These are phyloP conservation scores for Potentilla sterilis DNA, from an alignment of 306 rosid genomes.

Conservation along the genomic window DNA sequence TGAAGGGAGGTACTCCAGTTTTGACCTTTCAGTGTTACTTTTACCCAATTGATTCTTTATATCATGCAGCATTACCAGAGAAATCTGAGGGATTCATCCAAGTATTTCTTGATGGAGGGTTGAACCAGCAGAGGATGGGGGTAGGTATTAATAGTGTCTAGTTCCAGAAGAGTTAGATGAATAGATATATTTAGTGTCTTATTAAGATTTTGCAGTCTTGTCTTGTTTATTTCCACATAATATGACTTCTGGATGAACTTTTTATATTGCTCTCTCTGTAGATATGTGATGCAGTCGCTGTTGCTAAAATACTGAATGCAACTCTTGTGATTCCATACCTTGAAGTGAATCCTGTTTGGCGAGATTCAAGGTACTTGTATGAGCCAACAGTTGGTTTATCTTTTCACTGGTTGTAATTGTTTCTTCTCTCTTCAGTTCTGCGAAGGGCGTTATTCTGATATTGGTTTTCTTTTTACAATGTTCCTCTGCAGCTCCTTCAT, in stretches of 20 bases:
- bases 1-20: neutral
- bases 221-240: conserved; percentile 13
- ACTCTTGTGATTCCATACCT: conserved; percentile 93
- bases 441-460: conserved; percentile 19
- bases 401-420: conserved; percentile 13
- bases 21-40: conserved; percentile 13
- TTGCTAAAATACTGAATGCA: conserved; percentile 90
- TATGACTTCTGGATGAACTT: conserved; percentile 12
- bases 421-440: conserved; percentile 18
- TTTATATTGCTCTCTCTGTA: conserved; percentile 29
- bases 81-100: conserved; percentile 81
- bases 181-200: neutral
- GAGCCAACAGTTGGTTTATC: conserved; percentile 13
- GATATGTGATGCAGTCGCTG: conserved; percentile 99
- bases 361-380: conserved; percentile 68
- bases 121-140: conserved; percentile 99
- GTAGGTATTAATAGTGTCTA: conserved; percentile 41
- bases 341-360: conserved; percentile 94
- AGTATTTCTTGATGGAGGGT: conserved; percentile 95
- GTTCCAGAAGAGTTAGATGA: neutral
- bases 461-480: neutral
- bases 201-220: neutral
- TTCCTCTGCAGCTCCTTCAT: conserved; percentile 68
- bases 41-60: conserved; percentile 20
- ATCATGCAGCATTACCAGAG: conserved; percentile 66